These are phyloP conservation scores for Cystobasidium slooffiae DNA, from an alignment of 1,284 basidiomycete species.

Conservation along the genomic window DNA sequence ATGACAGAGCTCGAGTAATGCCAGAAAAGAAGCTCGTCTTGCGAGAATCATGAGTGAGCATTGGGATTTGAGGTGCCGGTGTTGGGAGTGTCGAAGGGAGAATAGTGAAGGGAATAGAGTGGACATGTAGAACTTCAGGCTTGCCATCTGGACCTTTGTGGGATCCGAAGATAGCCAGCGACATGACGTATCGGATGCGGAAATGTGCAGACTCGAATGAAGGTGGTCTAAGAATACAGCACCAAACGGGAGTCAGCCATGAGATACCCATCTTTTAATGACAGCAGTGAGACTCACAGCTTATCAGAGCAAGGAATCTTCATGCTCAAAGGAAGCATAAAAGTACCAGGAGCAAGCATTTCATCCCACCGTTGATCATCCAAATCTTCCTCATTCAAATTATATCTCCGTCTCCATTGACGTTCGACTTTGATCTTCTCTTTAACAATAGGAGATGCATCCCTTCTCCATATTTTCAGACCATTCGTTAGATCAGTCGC, in stretches of 20 bases:
- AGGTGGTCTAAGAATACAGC: constrained; percentile 51
- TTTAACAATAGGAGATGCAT: constrained; percentile 48
- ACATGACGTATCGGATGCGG: constrained; percentile 55
- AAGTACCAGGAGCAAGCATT: constrained; percentile 53
- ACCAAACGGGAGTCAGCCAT: not conserved
- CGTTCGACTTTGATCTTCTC: constrained; percentile 39
- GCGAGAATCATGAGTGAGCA: constrained; percentile 51
- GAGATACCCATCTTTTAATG: not conserved
- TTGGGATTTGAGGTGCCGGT: constrained; percentile 49
- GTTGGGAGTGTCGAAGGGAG: constrained; percentile 54
- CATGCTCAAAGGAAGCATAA: constrained; percentile 55
- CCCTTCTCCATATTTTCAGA: constrained; percentile 54
- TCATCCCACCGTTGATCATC: constrained; percentile 43
- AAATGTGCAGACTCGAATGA: constrained; percentile 54
- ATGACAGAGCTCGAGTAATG: constrained; percentile 49
- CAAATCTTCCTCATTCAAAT: constrained; percentile 42
- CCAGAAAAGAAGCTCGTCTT: constrained; percentile 49
- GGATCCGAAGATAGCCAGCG: constrained; percentile 52
- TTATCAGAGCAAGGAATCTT: constrained; percentile 54
- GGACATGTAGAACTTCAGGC: constrained; percentile 53
- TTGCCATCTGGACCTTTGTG: constrained; percentile 48
- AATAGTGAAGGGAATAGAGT: constrained; percentile 54
- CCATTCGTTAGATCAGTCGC: constrained; percentile 54
- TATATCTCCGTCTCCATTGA: constrained; percentile 27
- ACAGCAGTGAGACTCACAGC: constrained; percentile 46